Conservation (phyloP, 2,329 filamentous ascomycete species). For the Calonectria naviculata region DNA sequence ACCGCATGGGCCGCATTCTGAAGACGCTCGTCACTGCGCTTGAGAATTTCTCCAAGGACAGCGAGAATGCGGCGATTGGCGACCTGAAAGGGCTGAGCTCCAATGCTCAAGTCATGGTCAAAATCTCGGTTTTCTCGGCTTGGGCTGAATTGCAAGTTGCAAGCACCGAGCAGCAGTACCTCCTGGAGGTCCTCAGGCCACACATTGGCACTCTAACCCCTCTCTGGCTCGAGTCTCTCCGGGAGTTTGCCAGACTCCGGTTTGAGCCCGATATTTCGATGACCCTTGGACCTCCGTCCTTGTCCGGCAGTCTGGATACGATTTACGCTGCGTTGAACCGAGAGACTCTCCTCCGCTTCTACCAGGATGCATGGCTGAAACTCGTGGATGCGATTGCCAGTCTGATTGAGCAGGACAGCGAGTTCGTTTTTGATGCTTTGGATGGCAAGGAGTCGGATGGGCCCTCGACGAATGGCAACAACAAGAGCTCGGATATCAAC, state of each 20-base stretch:
- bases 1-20: constrained; percentile 98
- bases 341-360: constrained; percentile 93
- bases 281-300: constrained; percentile 82
- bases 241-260: constrained; percentile 90
- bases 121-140: constrained; percentile 95
- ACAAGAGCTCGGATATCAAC: constrained; percentile 85
- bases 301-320: constrained; percentile 88
- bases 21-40: constrained; percentile 92
- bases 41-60: constrained; percentile 88
- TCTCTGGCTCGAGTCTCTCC: constrained; percentile 90
- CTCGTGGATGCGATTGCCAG: constrained; percentile 97
- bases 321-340: constrained; percentile 96
- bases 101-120: constrained; percentile 98
- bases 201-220: constrained; percentile 92
- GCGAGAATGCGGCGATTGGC: constrained; percentile 87
- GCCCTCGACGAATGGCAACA: constrained; percentile 58
- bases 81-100: constrained; percentile 93
- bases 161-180: constrained; percentile 89
- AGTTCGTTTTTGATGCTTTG: constrained; percentile 96
- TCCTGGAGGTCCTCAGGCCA: constrained; percentile 88
- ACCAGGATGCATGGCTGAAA: constrained; percentile 97
- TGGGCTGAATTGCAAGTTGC: constrained; percentile 98
- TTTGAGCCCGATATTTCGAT: constrained; percentile 99
- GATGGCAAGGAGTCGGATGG: constrained; percentile 80
- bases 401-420: constrained; percentile 96